phyloP scores from a whole-genome alignment of 345 rosid species.

The Eucalyptus pauciflora region DNA sequence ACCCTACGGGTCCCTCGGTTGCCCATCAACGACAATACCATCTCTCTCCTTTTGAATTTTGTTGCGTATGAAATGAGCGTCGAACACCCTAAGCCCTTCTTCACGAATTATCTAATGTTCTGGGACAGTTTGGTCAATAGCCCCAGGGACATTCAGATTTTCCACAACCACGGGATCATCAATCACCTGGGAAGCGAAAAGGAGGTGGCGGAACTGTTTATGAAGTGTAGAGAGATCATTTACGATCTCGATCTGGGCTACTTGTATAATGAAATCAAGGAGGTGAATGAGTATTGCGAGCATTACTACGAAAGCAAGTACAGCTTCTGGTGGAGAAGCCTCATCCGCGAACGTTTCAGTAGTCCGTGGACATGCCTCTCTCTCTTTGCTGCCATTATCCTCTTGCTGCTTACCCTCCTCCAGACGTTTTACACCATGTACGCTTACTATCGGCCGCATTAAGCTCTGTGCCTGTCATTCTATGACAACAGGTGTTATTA shows the following conservation, averaged over 20 bases:
- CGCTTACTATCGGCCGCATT: not conserved
- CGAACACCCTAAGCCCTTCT: not conserved
- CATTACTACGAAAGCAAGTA: not conserved
- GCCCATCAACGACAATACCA: not conserved
- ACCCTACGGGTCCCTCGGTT: not conserved
- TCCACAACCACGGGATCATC: not conserved
- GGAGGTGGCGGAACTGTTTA: not conserved
- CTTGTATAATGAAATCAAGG: not conserved
- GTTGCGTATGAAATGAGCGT: not conserved
- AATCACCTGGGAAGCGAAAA: not conserved
- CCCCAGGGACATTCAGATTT: not conserved
- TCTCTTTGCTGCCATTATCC: not conserved
- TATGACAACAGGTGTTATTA: not conserved
- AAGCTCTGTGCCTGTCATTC: not conserved
- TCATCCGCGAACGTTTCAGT: not conserved
- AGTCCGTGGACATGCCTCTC: conserved; percentile 3
- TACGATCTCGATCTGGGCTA: not conserved
- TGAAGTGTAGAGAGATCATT: not conserved
- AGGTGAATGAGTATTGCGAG: not conserved
- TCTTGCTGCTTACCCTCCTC: not conserved
- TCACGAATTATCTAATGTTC: conserved; percentile 1
- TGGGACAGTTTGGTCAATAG: not conserved
- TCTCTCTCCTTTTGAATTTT: not conserved
- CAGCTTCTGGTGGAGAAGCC: not conserved
- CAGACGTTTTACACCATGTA: not conserved